These are phyloP conservation scores for Phoenix roebelenii DNA, from an alignment of 176 grass and related monocot genomes.

Conservation along the genomic window DNA sequence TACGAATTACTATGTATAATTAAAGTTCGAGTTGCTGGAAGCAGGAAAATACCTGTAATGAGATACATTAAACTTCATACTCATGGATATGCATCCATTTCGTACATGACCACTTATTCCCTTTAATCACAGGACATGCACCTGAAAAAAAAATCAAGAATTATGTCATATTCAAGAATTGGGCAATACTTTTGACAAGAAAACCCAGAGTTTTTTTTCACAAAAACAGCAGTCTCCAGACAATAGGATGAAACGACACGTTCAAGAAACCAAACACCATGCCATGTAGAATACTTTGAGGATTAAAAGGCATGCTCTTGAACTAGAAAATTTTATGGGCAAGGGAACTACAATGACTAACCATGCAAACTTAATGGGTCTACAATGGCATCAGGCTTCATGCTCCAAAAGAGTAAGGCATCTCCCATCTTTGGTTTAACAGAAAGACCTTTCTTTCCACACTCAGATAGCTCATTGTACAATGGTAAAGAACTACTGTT, in stretches of 20 bases:
- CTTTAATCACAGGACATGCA: constrained; percentile 7
- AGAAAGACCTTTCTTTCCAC: constrained; percentile 7
- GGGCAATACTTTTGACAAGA: too few relatives aligned
- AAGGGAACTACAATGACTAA: background rate
- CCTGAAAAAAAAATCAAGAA: constrained; percentile 2
- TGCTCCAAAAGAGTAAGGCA: constrained; percentile 16
- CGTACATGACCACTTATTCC: constrained; percentile 9
- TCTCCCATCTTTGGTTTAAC: constrained; percentile 19
- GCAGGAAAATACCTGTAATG: too few relatives aligned
- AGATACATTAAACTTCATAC: background rate
- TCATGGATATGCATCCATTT: constrained; percentile 7
- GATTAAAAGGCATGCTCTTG: too few relatives aligned
- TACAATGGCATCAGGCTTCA: constrained; percentile 14
- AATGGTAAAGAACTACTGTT: constrained; percentile 7
- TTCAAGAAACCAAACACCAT: background rate
- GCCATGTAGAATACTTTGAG: background rate
- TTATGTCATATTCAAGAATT: too few relatives aligned
- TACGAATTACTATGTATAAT: too few relatives aligned
- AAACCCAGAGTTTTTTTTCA: too few relatives aligned
- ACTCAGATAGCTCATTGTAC: constrained; percentile 10
- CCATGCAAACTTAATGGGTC: constrained; percentile 17
- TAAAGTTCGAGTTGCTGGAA: too few relatives aligned
- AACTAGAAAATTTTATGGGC: too few relatives aligned
- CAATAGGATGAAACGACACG: too few relatives aligned
- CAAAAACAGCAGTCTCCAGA: too few relatives aligned